Base-by-base conservation (phyloP, 2,329 filamentous ascomycete genomes). In the Botrytis byssoidea region DNA sequence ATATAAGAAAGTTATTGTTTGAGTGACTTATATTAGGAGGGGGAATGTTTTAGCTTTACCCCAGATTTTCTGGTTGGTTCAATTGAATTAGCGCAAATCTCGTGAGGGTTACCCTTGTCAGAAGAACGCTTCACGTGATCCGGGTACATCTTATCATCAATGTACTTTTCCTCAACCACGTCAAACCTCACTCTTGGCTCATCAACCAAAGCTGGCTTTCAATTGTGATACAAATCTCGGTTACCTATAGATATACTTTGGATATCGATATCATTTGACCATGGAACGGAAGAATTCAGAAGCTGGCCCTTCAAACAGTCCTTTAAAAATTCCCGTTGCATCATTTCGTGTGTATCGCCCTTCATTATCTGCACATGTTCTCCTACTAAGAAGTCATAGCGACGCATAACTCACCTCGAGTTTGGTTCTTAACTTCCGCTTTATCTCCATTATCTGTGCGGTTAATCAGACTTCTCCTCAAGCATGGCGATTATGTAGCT, bases 341-440 rank as follows among this genome's bases (percentile, higher is more conserved):
- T 79, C 79, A 51, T 81, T 81, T 69, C 80, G 79, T 81, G 75
- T 72, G 51, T 32, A 35, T 12, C 9, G 46, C 48, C 67, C 51
- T 35, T 44, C 29, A 35, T 42, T n/a, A n/a, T 14, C 12, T 61
- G 51, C 40, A n/a, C 29, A 32, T 16, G 20, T n/a, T 61, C 25
- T 12, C 29, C 25, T 66, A 42, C 76, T 79, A 63, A 79, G 67
- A 32, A 25, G 42, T 22, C 35, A 40, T 66, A 81, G 80, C 89
- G 75, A 90, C 88, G 35, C 89, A 91, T 82, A 91, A 91, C 80
- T 91, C 89, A 46, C 94, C 95, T 69, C 91, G 95, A 80, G 93
- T 95, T 79, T 98, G 96, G 96, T 91, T 99, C 81, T 85, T 99
- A 77, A 97, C 95, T 18, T 92, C 93, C 74, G 93, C 93, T 48